Conservation (phyloP, 768 basidiomycete species). For the Dictyophora rubrovolvata region DNA sequence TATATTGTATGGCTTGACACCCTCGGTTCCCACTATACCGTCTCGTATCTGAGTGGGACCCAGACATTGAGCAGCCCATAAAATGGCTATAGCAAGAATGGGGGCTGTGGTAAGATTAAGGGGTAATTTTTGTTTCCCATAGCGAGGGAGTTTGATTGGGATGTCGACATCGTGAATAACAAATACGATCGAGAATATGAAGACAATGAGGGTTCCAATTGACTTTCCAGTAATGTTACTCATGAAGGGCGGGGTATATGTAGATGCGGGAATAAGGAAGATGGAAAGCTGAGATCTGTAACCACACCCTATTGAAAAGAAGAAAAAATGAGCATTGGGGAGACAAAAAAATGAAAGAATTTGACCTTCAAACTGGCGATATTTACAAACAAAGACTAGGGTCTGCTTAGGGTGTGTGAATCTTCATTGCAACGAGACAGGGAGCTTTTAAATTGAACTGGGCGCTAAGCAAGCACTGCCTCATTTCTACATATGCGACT, state of each 20-base stretch:
- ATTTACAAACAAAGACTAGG: no score
- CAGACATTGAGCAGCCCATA: conserved; percentile 49
- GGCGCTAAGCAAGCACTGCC: no score
- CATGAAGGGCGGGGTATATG: background rate
- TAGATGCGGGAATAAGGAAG: background rate
- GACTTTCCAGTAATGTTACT: conserved; percentile 27
- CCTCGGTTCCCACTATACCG: conserved; percentile 73
- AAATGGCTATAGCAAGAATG: conserved; percentile 38
- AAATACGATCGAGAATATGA: conserved; percentile 42
- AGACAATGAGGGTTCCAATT: conserved; percentile 41
- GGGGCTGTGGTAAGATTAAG: conserved; percentile 47
- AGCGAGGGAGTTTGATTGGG: conserved; percentile 21
- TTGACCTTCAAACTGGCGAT: background rate
- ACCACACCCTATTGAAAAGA: background rate
- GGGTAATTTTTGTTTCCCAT: conserved; percentile 25
- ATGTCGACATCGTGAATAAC: conserved; percentile 40
- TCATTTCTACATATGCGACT: no score
- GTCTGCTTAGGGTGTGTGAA: no score
- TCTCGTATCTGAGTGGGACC: conserved; percentile 44
- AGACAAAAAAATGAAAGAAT: background rate
- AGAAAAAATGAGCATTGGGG: background rate
- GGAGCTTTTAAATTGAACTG: no score
- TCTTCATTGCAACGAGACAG: no score
- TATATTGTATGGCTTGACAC: conserved; percentile 85
- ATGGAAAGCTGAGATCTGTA: background rate